phyloP scores from a whole-genome alignment of 2,329 filamentous ascomycete genomes.

The Cadophora sp. region DNA sequence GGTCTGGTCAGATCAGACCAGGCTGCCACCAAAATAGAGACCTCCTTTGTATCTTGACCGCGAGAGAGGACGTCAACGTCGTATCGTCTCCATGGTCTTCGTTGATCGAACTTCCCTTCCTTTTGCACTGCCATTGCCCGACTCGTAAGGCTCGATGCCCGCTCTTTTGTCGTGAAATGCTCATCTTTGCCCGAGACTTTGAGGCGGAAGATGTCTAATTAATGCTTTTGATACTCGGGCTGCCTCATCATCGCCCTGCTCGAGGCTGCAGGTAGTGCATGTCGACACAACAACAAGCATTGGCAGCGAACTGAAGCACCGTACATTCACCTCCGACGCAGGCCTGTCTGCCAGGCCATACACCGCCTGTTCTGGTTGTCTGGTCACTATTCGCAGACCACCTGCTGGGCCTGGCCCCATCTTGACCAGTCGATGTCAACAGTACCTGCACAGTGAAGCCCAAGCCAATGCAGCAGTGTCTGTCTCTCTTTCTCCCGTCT shows the following conservation, averaged over 20 bases:
- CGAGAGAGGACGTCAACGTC: slow-evolving; percentile 3
- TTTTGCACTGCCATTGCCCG: slow-evolving; percentile 3
- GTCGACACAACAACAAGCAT: slow-evolving; percentile 16
- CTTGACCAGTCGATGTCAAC: slow-evolving; percentile 17
- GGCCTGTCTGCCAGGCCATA: slow-evolving; percentile 11
- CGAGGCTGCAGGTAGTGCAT: slow-evolving; percentile 19
- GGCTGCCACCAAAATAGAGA: slow-evolving; percentile 4
- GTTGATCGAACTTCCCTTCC: neutral
- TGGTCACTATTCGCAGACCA: slow-evolving; percentile 16
- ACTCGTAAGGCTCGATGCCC: slow-evolving; percentile 4
- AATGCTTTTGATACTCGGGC: slow-evolving; percentile 26
- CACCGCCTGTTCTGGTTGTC: slow-evolving; percentile 34
- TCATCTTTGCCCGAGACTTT: slow-evolving; percentile 11
- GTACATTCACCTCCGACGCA: neutral
- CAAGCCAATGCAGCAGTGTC: no score
- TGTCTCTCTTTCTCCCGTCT: neutral
- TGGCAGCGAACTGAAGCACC: slow-evolving; percentile 1
- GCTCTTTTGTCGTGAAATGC: neutral
- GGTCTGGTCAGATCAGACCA: slow-evolving; percentile 7
- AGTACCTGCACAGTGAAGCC: neutral
- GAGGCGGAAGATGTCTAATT: slow-evolving; percentile 12
- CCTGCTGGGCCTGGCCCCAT: slow-evolving; percentile 13
- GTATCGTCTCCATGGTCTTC: neutral
- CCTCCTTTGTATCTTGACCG: slow-evolving; percentile 5
- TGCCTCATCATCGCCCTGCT: slow-evolving; percentile 21